Base-by-base conservation (phyloP, 805 yeast genomes). In the Wickerhamiella sergipiensis region DNA sequence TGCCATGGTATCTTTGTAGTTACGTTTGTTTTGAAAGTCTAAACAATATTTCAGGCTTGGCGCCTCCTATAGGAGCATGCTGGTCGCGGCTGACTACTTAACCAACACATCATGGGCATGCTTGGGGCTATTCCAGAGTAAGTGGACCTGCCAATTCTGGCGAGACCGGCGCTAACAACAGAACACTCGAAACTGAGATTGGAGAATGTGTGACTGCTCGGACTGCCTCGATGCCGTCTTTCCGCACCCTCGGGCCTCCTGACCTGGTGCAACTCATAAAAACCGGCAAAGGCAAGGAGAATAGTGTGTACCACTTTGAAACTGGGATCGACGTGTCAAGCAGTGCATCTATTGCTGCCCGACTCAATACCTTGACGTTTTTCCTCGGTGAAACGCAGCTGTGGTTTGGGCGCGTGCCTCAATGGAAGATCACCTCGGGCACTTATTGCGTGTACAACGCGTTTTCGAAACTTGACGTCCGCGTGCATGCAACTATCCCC, bases 381-480 rank as follows among this genome's bases (percentile, higher is more conserved):
- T 55, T 63, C 1, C 59, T 71, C 6, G 75, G 79, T 47, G 75
- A 79, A 40, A 72, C 72, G 15, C 90, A 84, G 64, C 65, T 76
- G 53, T 84, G 90, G 90, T 82, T 83, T 64, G 88, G 87, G 18
- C 81, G 66, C 50, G 67, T 64, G n/a, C 66, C 67, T 24, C 64
- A 57, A 49, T 72, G 76, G 76, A 64, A 62, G 49, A 62, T 72
- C 38, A 61, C 61, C 48, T 60, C 69, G n/a, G 74, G 73, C 23
- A 65, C 70, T 15, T 70, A 68, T 56, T 71, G 75, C 64, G 66
- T 80, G 15, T 86, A 80, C 68, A 89, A 92, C 64, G 73, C 82
- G 18, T 85, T 92, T 60, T 70, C 79, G 39, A 75, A 74, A 50
- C 75, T 82, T 5, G 98, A 90, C 64, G 68, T 89, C 40, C 72